These are phyloP conservation scores for Paraglomus occultum DNA, from an alignment of 192 early-diverging fungal species.

Conservation along the genomic window DNA sequence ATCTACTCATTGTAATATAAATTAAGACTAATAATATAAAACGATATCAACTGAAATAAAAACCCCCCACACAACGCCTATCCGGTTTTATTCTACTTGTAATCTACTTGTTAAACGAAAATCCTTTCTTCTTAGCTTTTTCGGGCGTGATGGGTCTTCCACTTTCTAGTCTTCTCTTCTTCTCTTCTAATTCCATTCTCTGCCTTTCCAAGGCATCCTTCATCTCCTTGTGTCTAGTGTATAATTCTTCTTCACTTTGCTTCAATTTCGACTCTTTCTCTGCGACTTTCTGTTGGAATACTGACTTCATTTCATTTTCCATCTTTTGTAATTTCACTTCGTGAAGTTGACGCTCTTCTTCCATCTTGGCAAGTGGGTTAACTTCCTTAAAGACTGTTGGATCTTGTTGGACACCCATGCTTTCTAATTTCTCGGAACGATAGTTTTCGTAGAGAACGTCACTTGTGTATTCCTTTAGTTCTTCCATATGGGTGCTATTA, in stretches of 20 bases:
- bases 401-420: slow-evolving; percentile 82
- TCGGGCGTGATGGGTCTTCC: slow-evolving; percentile 70
- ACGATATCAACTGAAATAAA: too few relatives aligned
- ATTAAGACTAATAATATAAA: too few relatives aligned
- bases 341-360: slow-evolving; percentile 89
- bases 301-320: slow-evolving; percentile 98
- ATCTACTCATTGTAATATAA: too few relatives aligned
- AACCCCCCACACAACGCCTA: too few relatives aligned
- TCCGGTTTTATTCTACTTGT: neutral
- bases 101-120: slow-evolving; percentile 60
- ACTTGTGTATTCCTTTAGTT: slow-evolving; percentile 93
- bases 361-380: slow-evolving; percentile 74
- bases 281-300: slow-evolving; percentile 98
- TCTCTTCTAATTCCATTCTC: slow-evolving; percentile 88
- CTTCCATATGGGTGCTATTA: slow-evolving; percentile 90
- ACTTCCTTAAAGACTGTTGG: slow-evolving; percentile 76
- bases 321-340: slow-evolving; percentile 97
- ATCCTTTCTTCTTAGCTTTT: slow-evolving; percentile 71
- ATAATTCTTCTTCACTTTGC: slow-evolving; percentile 94
- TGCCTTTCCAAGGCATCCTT: slow-evolving; percentile 96
- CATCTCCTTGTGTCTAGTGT: slow-evolving; percentile 98
- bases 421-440: slow-evolving; percentile 89
- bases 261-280: slow-evolving; percentile 99
- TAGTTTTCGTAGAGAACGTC: slow-evolving; percentile 93
- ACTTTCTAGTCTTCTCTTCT: slow-evolving; percentile 84